Evolutionary conservation across 2,329 filamentous ascomycete species (phyloP).

Genomic region (Aspergillus pseudoterreus): DNA sequence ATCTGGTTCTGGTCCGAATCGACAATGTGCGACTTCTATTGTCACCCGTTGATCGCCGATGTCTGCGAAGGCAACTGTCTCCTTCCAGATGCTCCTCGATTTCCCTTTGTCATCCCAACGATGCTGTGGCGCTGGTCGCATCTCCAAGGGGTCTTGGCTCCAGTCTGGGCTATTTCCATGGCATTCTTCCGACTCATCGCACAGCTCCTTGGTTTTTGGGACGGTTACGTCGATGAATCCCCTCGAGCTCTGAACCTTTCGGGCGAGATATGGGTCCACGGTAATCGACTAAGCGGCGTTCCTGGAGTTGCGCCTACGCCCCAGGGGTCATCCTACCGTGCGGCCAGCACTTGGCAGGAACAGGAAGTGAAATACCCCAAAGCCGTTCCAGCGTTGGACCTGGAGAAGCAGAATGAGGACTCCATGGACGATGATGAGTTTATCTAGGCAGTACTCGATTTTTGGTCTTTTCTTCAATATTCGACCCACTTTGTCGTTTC

Average conservation of each 20-base stretch:
- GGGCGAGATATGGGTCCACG: slow-evolving; percentile 29
- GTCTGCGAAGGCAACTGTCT: slow-evolving; percentile 50
- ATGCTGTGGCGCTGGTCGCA: slow-evolving; percentile 49
- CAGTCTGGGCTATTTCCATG: slow-evolving; percentile 28
- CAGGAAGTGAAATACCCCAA: not conserved
- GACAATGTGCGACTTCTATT: slow-evolving; percentile 49
- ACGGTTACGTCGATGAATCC: slow-evolving; percentile 41
- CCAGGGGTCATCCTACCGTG: not conserved
- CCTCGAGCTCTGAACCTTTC: slow-evolving; percentile 21
- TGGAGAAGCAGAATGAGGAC: slow-evolving; percentile 12
- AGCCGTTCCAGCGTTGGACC: slow-evolving; percentile 8
- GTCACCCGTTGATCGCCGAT: slow-evolving; percentile 47
- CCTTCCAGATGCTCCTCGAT: slow-evolving; percentile 49
- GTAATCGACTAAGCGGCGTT: slow-evolving; percentile 19
- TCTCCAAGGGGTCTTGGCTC: slow-evolving; percentile 27
- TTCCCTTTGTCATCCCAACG: slow-evolving; percentile 55
- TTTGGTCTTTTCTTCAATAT: not conserved
- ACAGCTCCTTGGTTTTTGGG: slow-evolving; percentile 38
- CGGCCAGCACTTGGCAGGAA: not conserved
- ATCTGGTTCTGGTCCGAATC: slow-evolving; percentile 50
- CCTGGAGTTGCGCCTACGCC: slow-evolving; percentile 6
- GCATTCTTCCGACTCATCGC: slow-evolving; percentile 28
- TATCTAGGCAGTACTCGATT: not conserved
- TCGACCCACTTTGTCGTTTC: too few species aligned
- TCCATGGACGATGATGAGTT: slow-evolving; percentile 14